Evolutionary conservation across 2,329 filamentous ascomycete species (phyloP), one percentile per base, ranked within the genome.

Genomic region (Aspergillus pseudoglaucus): DNA sequence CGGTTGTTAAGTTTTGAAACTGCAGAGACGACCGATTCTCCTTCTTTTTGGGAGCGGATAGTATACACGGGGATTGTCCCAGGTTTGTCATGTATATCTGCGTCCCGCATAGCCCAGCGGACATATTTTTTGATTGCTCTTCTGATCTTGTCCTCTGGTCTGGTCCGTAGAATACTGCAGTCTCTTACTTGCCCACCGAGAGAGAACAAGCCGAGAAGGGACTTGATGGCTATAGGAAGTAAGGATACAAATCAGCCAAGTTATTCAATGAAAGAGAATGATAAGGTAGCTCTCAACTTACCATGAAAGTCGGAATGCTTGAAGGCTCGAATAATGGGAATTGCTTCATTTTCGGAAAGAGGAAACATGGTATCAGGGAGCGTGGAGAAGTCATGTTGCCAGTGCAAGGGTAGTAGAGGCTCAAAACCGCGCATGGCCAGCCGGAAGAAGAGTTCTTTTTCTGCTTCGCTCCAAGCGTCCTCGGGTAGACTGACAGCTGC

Each of bases 361-460:
- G 73, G 71, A 61, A 82, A 83, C 1, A 83, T 60, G 7, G 70
- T 67, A 7, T 73, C 67, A 2, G 79, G 79, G 12, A 83, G 59
- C 14, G 74, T 79, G 7, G 65, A 63, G 52, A 81, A 81, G 53
- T 82, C 78, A 44, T 72, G 61, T 40, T 69, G 65, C 78, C 78
- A 82, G 50, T 66, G 66, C 10, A 62, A 59, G 1, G 78, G 77
- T 10, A 83, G 59, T 1, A 82, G 60, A 8, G 80, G 75, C 62
- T 82, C 79, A 45, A 74, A 75, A 14, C 80, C 79, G 38, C 79
- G 76, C 65, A 76, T 72, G 5, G 71, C 71, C 25, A 82, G 70
- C 48, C 75, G 75, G 48, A 75, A 72, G 53, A 76, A 76, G 2
- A 82, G 64, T 30, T 73, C 71, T 37, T 75, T 72, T 47, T 81